A percentile compares a stretch with the other conserved stretches of the same genome.
Evolutionary conservation across 768 basidiomycete species (phyloP).

Genomic region (Rhodocollybia butyracea): DNA sequence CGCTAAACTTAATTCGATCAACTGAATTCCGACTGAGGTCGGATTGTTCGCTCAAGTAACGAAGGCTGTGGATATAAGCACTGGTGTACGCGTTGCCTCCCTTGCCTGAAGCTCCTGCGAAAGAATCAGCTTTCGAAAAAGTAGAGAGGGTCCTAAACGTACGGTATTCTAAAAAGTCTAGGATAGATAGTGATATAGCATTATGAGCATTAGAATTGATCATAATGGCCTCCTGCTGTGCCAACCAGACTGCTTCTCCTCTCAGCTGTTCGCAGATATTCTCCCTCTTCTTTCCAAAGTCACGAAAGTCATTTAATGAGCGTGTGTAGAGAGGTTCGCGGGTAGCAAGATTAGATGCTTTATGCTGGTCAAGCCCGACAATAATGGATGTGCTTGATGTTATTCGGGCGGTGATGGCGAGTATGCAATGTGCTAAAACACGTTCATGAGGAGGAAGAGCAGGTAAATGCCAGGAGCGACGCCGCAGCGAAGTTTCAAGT

Average conservation of each 20-base stretch:
- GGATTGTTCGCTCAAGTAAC: background rate
- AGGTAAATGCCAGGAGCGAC: conserved; percentile 3
- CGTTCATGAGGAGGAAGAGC: conserved; percentile 7
- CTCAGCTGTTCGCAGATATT: background rate
- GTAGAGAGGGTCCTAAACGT: background rate
- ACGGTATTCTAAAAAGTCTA: conserved; percentile 1
- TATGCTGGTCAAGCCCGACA: background rate
- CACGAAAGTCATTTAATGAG: background rate
- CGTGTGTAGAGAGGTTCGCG: background rate
- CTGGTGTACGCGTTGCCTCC: background rate
- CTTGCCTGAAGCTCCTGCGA: background rate
- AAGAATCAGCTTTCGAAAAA: background rate
- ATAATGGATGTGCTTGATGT: conserved; percentile 7
- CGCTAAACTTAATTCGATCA: background rate
- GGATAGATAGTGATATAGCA: background rate
- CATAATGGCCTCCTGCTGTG: conserved; percentile 1
- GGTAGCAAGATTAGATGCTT: background rate
- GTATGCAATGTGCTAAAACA: conserved; percentile 11
- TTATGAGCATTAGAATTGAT: background rate
- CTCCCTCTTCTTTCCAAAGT: background rate
- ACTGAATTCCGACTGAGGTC: background rate
- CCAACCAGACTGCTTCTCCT: background rate
- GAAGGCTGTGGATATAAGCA: background rate
- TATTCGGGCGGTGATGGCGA: conserved; percentile 7
- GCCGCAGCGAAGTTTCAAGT: background rate